phyloP scores from a whole-genome alignment of 345 rosid species.

The Chamaenerion angustifolium region DNA sequence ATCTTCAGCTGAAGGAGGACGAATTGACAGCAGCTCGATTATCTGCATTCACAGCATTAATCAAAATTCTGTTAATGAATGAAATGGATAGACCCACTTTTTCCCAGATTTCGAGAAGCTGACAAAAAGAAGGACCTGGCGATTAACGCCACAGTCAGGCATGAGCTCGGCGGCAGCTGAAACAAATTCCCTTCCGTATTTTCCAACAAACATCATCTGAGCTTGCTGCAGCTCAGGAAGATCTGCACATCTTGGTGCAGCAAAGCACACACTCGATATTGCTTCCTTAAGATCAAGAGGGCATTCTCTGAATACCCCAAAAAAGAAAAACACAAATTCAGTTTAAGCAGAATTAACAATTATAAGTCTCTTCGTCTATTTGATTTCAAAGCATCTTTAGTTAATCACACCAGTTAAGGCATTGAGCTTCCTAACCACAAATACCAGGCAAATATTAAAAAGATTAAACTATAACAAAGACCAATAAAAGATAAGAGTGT shows the following conservation, averaged over 20 bases:
- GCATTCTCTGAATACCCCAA: slow-evolving; percentile 57
- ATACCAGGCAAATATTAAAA: too few species aligned
- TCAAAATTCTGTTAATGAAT: not conserved
- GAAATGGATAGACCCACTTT: not conserved
- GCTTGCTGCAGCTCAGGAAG: slow-evolving; percentile 82
- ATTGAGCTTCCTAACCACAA: too few species aligned
- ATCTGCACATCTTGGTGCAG: slow-evolving; percentile 97
- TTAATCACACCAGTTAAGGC: too few species aligned
- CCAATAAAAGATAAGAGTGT: too few species aligned
- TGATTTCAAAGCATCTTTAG: too few species aligned
- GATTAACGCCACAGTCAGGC: slow-evolving; percentile 95
- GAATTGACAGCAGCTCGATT: slow-evolving; percentile 75
- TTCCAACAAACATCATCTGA: slow-evolving; percentile 63
- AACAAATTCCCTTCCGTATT: slow-evolving; percentile 85
- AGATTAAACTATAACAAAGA: too few species aligned
- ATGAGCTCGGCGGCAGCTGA: slow-evolving; percentile 85
- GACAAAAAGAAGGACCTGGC: slow-evolving; percentile 43
- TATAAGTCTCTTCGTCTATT: too few species aligned
- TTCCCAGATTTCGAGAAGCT: not conserved
- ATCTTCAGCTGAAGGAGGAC: slow-evolving; percentile 64
- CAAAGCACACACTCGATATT: slow-evolving; percentile 85
- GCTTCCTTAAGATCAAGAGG: slow-evolving; percentile 95
- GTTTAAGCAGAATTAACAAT: too few species aligned
- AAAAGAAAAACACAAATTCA: too few species aligned
- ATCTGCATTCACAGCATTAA: slow-evolving; percentile 29